phyloP scores from a whole-genome alignment of 306 rosid genomes.

The Cyamopsis tetragonoloba region DNA sequence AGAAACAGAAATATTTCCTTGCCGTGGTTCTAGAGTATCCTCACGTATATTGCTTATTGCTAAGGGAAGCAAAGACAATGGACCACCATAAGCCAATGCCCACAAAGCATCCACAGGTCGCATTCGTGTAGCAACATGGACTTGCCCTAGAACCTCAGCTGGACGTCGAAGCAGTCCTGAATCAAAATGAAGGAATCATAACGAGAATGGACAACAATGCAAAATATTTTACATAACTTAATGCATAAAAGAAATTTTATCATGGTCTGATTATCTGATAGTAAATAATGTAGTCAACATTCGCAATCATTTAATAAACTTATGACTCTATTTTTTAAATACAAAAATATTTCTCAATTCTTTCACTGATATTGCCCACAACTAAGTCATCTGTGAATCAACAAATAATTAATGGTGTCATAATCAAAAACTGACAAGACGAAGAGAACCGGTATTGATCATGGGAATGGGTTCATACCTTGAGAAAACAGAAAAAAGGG shows the following conservation, averaged over 20 bases:
- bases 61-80: slow-evolving; percentile 91
- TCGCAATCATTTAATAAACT: not conserved
- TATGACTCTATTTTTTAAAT: slow-evolving; percentile 14
- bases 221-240: slow-evolving; percentile 21
- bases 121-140: slow-evolving; percentile 83
- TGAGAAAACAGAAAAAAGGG: not conserved
- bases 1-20: slow-evolving; percentile 58
- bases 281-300: slow-evolving; percentile 28
- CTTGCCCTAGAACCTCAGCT: slow-evolving; percentile 98
- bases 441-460: slow-evolving; percentile 17
- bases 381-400: slow-evolving; percentile 1
- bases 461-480: not conserved
- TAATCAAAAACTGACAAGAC: slow-evolving; percentile 3
- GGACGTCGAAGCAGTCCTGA: slow-evolving; percentile 88
- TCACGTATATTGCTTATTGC: slow-evolving; percentile 64
- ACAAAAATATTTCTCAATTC: not conserved
- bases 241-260: slow-evolving; percentile 22
- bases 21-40: slow-evolving; percentile 72
- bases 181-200: slow-evolving; percentile 29
- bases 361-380: slow-evolving; percentile 13
- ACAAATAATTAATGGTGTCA: not conserved
- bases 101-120: slow-evolving; percentile 83
- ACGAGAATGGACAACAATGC: slow-evolving; percentile 22
- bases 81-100: slow-evolving; percentile 97
- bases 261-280: not conserved